Evolutionary conservation across 495 filamentous ascomycete genomes (phyloP).

Genomic region (Terfezia claveryi): DNA sequence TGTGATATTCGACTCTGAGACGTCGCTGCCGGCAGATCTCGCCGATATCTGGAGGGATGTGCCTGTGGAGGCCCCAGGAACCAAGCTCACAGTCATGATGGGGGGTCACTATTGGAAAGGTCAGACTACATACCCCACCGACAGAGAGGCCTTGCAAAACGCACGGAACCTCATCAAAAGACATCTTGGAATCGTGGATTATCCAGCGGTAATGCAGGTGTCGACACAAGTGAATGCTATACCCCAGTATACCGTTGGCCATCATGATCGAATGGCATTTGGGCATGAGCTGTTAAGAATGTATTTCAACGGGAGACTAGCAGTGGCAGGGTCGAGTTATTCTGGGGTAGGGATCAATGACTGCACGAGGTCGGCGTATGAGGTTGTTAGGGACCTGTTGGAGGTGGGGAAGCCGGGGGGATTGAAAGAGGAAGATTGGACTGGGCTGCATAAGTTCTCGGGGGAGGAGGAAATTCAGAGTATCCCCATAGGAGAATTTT

Average conservation of each 20-base stretch:
- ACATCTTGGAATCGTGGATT: slow-evolving; percentile 46
- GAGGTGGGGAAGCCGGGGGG: not conserved
- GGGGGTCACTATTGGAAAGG: slow-evolving; percentile 83
- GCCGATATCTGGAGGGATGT: slow-evolving; percentile 27
- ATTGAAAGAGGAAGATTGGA: not conserved
- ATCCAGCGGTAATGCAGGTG: slow-evolving; percentile 32
- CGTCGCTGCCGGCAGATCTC: slow-evolving; percentile 20
- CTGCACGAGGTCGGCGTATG: not conserved
- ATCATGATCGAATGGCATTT: slow-evolving; percentile 37
- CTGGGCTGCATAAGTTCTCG: not conserved
- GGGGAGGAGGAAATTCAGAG: not conserved
- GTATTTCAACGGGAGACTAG: slow-evolving; percentile 40
- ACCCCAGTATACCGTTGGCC: slow-evolving; percentile 70
- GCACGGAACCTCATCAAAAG: slow-evolving; percentile 43
- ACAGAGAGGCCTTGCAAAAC: slow-evolving; percentile 41
- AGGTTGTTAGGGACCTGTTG: not conserved
- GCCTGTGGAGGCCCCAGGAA: slow-evolving; percentile 31
- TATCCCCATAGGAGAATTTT: too few relatives aligned
- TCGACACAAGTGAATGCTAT: slow-evolving; percentile 58
- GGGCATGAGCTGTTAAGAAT: slow-evolving; percentile 32
- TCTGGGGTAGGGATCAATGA: slow-evolving; percentile 14
- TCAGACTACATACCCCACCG: slow-evolving; percentile 27
- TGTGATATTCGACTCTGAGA: slow-evolving; percentile 72
- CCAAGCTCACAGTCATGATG: slow-evolving; percentile 85
- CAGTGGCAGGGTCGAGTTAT: slow-evolving; percentile 66